These are phyloP conservation scores for Yarrowia bubula DNA, from an alignment of 805 yeast species.

Conservation along the genomic window DNA sequence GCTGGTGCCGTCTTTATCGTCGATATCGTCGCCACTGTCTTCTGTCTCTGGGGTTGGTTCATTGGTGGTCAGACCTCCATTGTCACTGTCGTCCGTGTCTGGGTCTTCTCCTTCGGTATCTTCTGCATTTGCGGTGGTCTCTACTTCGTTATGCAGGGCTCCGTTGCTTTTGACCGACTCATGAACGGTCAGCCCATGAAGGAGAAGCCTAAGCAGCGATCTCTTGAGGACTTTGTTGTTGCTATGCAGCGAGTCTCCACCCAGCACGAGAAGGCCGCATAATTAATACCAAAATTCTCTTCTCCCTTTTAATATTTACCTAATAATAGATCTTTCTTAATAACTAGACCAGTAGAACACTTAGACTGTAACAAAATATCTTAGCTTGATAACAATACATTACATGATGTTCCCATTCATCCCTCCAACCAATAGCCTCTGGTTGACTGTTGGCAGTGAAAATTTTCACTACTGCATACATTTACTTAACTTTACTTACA, in stretches of 20 bases:
- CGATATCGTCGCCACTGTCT: constrained; percentile 88
- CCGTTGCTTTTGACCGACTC: constrained; percentile 50
- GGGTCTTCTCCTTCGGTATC: constrained; percentile 95
- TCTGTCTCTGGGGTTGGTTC: constrained; percentile 96
- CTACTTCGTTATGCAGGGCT: constrained; percentile 82
- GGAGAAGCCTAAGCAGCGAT: constrained; percentile 47
- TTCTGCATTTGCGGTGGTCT: constrained; percentile 97
- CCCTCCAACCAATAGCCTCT: too few species aligned
- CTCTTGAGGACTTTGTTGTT: constrained; percentile 58
- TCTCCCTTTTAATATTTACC: constrained; percentile 27
- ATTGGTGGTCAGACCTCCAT: constrained; percentile 96
- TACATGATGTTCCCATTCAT: too few species aligned
- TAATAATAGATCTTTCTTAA: constrained; percentile 25
- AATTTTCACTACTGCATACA: too few species aligned
- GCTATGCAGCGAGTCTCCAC: constrained; percentile 66
- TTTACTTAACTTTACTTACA: too few species aligned
- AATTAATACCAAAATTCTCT: constrained; percentile 29
- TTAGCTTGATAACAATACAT: too few species aligned
- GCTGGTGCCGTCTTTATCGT: constrained; percentile 89
- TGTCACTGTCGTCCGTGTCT: constrained; percentile 89
- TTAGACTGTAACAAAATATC: too few species aligned
- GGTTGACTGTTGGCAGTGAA: too few species aligned
- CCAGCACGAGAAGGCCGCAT: constrained; percentile 58
- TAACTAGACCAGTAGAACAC: not conserved
- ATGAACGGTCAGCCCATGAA: constrained; percentile 52